Evolutionary conservation across 1,139 yeast species (phyloP).

Genomic region (Candida mesenterica): DNA sequence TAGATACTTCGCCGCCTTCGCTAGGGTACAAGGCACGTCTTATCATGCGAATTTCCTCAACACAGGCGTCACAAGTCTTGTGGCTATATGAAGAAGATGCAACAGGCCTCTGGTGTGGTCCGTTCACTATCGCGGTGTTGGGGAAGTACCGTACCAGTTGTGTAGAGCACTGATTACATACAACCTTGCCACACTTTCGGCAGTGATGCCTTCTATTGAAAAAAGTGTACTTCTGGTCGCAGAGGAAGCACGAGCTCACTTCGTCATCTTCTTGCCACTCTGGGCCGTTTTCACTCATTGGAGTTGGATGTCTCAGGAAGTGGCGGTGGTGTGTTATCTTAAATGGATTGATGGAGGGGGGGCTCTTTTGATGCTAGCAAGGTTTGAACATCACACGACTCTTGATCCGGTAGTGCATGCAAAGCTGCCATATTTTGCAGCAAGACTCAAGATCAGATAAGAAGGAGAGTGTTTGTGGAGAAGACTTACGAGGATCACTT

Average conservation of each 20-base stretch:
- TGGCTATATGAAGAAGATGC: conserved; percentile 32
- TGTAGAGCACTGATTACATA: conserved; percentile 65
- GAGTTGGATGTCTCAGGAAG: no score
- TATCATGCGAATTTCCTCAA: conserved; percentile 58
- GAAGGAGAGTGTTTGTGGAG: no score
- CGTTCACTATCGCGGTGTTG: conserved; percentile 35
- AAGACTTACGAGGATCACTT: no score
- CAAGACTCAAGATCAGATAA: no score
- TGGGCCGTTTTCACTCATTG: conserved; percentile 8
- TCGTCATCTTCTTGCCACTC: conserved; percentile 79
- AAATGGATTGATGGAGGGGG: no score
- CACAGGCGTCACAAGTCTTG: conserved; percentile 75
- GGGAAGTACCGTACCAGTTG: conserved; percentile 44
- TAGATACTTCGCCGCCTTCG: conserved; percentile 5
- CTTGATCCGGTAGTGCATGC: no score
- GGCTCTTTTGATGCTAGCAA: not conserved
- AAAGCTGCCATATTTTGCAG: no score
- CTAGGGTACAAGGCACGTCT: conserved; percentile 39
- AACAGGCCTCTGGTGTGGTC: conserved; percentile 17
- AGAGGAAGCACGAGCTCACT: conserved; percentile 58
- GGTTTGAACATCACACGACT: no score
- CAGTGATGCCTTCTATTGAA: conserved; percentile 90
- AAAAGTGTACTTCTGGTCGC: conserved; percentile 57
- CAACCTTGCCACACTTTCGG: conserved; percentile 76
- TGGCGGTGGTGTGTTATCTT: no score